A percentile compares a stretch with the other conserved stretches of the same genome.
Conservation (phyloP, 345 rosid genomes). For the Gossypium turneri region DNA sequence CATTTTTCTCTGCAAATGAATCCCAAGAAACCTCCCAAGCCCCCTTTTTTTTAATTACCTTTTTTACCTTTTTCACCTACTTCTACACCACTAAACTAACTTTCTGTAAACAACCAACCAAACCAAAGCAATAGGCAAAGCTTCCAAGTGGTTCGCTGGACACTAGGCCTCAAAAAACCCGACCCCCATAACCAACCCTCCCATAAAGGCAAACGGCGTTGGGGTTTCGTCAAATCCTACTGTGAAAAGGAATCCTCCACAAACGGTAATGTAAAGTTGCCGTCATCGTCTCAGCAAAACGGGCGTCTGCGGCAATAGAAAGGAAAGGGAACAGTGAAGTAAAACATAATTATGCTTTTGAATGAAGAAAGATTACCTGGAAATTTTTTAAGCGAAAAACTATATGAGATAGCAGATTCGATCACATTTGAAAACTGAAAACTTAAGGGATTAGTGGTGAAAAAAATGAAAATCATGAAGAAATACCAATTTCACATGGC, state of each 20-base stretch:
- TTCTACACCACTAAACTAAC: not conserved
- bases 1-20: not conserved
- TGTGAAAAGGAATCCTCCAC: slow-evolving; percentile 36
- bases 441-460: too few species aligned
- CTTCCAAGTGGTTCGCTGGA: slow-evolving; percentile 65
- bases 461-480: too few species aligned
- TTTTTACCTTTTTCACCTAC: not conserved
- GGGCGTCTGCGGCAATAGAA: slow-evolving; percentile 9
- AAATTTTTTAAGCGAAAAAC: too few species aligned
- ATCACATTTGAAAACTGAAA: too few species aligned
- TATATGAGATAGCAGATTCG: too few species aligned
- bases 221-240: slow-evolving; percentile 80
- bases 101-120: not conserved
- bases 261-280: not conserved
- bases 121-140: slow-evolving; percentile 55
- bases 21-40: not conserved
- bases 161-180: slow-evolving; percentile 65
- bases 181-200: slow-evolving; percentile 27
- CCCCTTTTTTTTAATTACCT: not conserved
- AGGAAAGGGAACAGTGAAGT: slow-evolving; percentile 16
- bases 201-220: slow-evolving; percentile 55
- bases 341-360: too few species aligned
- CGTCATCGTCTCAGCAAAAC: not conserved
- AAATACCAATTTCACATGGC: slow-evolving; percentile 29
- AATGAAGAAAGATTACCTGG: too few species aligned